Percentiles rank a stretch among this genome's conserved stretches.
Conservation (phyloP, 1,139 yeast species). For the Zygotorulaspora mrakii region DNA sequence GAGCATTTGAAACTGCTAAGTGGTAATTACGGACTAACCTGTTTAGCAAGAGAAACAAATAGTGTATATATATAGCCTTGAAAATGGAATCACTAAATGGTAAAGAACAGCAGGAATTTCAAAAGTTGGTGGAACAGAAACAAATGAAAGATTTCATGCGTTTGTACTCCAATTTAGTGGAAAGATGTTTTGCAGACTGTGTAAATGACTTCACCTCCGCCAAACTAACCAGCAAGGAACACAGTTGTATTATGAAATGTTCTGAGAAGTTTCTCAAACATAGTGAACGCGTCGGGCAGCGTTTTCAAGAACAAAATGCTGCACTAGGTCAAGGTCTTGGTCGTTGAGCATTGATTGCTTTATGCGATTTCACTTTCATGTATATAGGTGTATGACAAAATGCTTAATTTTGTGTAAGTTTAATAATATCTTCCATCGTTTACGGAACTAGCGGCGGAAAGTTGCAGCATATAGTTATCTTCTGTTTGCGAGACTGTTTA, state of each 20-base stretch:
- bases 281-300: slow-evolving; percentile 96
- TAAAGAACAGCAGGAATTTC: slow-evolving; percentile 95
- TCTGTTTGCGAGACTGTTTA: slow-evolving; percentile 13
- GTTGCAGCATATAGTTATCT: slow-evolving; percentile 1
- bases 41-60: background rate
- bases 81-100: slow-evolving; percentile 77
- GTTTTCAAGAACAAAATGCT: slow-evolving; percentile 96
- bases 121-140: slow-evolving; percentile 90
- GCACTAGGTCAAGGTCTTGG: slow-evolving; percentile 47
- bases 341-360: slow-evolving; percentile 17
- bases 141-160: slow-evolving; percentile 99
- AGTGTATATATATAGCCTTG: too few relatives aligned
- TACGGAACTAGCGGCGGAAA: background rate
- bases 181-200: slow-evolving; percentile 95
- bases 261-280: slow-evolving; percentile 97
- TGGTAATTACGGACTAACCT: background rate
- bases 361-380: slow-evolving; percentile 4
- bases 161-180: slow-evolving; percentile 86
- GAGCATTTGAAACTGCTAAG: too few relatives aligned
- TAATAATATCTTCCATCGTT: background rate
- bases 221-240: slow-evolving; percentile 79
- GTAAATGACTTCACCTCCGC: slow-evolving; percentile 96
- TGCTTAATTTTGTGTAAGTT: slow-evolving; percentile 1
- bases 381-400: slow-evolving; percentile 14
- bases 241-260: slow-evolving; percentile 81